Percentiles rank a stretch among this genome's conserved stretches.
Conservation (phyloP, 805 yeast species). For the Sugiyamaella valdiviana region DNA sequence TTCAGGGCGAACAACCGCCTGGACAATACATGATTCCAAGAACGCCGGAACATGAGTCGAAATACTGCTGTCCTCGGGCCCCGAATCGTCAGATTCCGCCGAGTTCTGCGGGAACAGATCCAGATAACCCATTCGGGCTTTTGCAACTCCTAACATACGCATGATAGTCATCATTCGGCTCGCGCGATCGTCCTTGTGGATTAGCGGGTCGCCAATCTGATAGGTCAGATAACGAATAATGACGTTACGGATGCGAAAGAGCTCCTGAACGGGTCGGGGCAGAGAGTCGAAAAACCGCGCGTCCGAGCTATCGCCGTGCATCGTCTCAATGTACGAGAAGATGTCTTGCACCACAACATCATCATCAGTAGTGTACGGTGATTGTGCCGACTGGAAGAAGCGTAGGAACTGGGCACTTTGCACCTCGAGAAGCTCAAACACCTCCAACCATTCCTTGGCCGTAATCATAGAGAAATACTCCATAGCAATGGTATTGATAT, state of each 20-base stretch:
- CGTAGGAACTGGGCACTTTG: slow-evolving; percentile 55
- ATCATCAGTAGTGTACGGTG: slow-evolving; percentile 39
- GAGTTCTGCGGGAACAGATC: slow-evolving; percentile 41
- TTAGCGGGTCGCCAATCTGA: slow-evolving; percentile 58
- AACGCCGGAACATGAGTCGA: slow-evolving; percentile 59
- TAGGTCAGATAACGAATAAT: slow-evolving; percentile 56
- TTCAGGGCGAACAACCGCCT: slow-evolving; percentile 75
- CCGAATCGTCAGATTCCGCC: neutral
- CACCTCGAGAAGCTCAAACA: slow-evolving; percentile 66
- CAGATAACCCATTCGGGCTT: slow-evolving; percentile 58
- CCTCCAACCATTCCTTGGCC: slow-evolving; percentile 70
- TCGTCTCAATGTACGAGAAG: slow-evolving; percentile 59
- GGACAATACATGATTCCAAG: slow-evolving; percentile 69
- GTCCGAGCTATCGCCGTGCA: slow-evolving; percentile 38
- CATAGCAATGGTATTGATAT: slow-evolving; percentile 56
- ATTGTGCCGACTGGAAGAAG: slow-evolving; percentile 46
- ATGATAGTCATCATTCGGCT: slow-evolving; percentile 64
- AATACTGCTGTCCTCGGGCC: slow-evolving; percentile 1
- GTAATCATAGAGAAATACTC: slow-evolving; percentile 52
- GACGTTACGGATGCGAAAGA: slow-evolving; percentile 62
- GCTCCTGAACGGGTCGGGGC: slow-evolving; percentile 62
- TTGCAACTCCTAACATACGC: slow-evolving; percentile 55
- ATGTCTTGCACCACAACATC: slow-evolving; percentile 59
- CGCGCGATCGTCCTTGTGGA: slow-evolving; percentile 53
- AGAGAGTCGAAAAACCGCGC: slow-evolving; percentile 43